phyloP scores from a whole-genome alignment of 352 stramenopile genomes.

The Plasmopara muralis region DNA sequence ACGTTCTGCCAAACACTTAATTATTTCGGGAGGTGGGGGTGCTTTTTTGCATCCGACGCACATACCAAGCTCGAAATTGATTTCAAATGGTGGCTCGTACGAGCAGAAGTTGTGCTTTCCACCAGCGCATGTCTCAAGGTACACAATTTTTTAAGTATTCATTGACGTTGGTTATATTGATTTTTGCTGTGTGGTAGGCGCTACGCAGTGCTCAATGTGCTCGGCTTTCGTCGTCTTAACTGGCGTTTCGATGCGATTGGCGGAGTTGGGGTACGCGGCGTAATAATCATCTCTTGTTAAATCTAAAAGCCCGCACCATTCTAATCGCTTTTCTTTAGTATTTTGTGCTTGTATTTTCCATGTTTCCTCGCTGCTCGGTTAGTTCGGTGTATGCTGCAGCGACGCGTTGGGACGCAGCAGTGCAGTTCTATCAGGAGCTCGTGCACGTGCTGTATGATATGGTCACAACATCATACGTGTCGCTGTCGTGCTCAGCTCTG shows the following conservation, averaged over 20 bases:
- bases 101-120: slow-evolving; percentile 79
- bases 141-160: slow-evolving; percentile 3
- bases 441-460: slow-evolving; percentile 56
- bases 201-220: slow-evolving; percentile 77
- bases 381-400: slow-evolving; percentile 52
- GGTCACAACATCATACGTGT: slow-evolving; percentile 68
- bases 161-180: not conserved
- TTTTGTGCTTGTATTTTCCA: slow-evolving; percentile 87
- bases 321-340: slow-evolving; percentile 40
- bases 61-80: slow-evolving; percentile 45
- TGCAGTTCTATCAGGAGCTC: slow-evolving; percentile 50
- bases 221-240: slow-evolving; percentile 89
- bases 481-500: slow-evolving; percentile 43
- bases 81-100: slow-evolving; percentile 71
- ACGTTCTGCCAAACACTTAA: slow-evolving; percentile 52
- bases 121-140: slow-evolving; percentile 66
- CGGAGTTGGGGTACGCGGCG: slow-evolving; percentile 57
- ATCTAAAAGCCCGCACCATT: not conserved
- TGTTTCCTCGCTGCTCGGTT: slow-evolving; percentile 89
- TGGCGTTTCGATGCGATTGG: slow-evolving; percentile 91
- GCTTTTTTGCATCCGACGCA: slow-evolving; percentile 89
- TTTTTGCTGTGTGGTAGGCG: slow-evolving; percentile 30
- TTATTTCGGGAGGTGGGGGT: slow-evolving; percentile 87
- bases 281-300: not conserved
- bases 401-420: slow-evolving; percentile 37